These are phyloP conservation scores for Ceratobasidium sp. DNA, from an alignment of 1,284 basidiomycete species.

Conservation along the genomic window DNA sequence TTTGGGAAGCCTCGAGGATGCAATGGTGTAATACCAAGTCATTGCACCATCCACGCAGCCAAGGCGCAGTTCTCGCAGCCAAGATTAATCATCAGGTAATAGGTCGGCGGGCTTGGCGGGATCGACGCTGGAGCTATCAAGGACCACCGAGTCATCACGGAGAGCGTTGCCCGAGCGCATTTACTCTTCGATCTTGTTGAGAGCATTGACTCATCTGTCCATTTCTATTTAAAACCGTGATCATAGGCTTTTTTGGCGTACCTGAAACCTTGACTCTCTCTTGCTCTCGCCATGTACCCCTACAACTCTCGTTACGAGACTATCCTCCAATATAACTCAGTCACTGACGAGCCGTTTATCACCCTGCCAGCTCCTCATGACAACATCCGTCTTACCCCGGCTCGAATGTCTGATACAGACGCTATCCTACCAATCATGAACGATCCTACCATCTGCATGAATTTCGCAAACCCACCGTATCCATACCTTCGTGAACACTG, in stretches of 20 bases:
- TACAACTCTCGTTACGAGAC: slow-evolving; percentile 31
- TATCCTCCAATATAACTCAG: slow-evolving; percentile 38
- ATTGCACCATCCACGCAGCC: neutral
- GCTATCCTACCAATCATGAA: slow-evolving; percentile 44
- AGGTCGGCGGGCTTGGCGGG: neutral
- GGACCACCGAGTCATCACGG: slow-evolving; percentile 26
- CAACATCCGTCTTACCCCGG: slow-evolving; percentile 48
- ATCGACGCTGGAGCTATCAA: slow-evolving; percentile 16
- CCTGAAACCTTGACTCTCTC: neutral
- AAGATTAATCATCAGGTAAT: neutral
- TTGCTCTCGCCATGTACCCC: slow-evolving; percentile 14
- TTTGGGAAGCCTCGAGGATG: neutral
- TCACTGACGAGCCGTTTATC: slow-evolving; percentile 48
- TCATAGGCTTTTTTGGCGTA: neutral
- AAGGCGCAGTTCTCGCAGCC: slow-evolving; percentile 15
- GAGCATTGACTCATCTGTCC: too few species aligned
- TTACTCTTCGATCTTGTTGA: too few species aligned
- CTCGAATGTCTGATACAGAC: slow-evolving; percentile 45
- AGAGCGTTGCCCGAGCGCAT: neutral
- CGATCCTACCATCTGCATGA: slow-evolving; percentile 44
- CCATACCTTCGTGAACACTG: slow-evolving; percentile 47
- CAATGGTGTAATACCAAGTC: neutral
- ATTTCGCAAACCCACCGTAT: slow-evolving; percentile 44
- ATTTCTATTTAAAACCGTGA: neutral
- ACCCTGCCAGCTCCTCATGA: slow-evolving; percentile 45